Base-by-base conservation (phyloP, 78 protist species). In the Pelomyxa schiedti region DNA sequence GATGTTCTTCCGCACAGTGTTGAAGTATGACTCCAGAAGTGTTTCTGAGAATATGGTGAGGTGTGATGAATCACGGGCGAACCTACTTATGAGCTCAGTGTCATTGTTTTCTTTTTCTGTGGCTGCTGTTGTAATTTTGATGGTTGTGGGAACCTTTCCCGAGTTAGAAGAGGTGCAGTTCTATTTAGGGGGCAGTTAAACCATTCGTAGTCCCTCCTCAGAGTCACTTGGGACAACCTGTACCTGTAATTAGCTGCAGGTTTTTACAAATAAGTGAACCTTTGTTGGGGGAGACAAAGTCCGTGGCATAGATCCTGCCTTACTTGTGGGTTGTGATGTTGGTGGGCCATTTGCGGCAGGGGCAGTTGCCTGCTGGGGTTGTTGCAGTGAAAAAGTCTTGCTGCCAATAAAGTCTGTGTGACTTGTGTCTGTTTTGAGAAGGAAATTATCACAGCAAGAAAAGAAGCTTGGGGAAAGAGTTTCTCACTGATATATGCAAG, bases 371-470 rank as follows among this genome's bases (percentile, higher is more conserved):
- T 1, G 69, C 35, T 36, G 24, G 39, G 28, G 69, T 78, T 85
- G 26, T 41, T 74, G 26, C 53, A 32, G 35, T 74, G 63, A 63
- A 32, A 76, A 75, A 30, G 84, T 81, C 16, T 83, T 79, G 24
- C 82, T 83, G 42, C 88, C 83, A 16, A 81, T 72, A 47, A 93
- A 93, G 81, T 93, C 97, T 26, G 97, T 94, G 77, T 93, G 97
- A 4, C 65, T 52, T 2, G 94, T 94, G 90, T 95, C n/a, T n/a
- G n/a, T n/a, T n/a, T n/a, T n/a, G n/a, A n/a, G n/a, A n/a, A n/a
- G n/a, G n/a, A n/a, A n/a, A n/a, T n/a, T n/a, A n/a, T n/a, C n/a
- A n/a, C n/a, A n/a, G n/a, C n/a, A n/a, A n/a, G n/a, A n/a, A n/a
- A n/a, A n/a, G n/a, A n/a, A n/a, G n/a, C n/a, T n/a, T n/a, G n/a